Evolutionary conservation across 2,329 filamentous ascomycete species (phyloP).

Genomic region (Penicillium sp.): DNA sequence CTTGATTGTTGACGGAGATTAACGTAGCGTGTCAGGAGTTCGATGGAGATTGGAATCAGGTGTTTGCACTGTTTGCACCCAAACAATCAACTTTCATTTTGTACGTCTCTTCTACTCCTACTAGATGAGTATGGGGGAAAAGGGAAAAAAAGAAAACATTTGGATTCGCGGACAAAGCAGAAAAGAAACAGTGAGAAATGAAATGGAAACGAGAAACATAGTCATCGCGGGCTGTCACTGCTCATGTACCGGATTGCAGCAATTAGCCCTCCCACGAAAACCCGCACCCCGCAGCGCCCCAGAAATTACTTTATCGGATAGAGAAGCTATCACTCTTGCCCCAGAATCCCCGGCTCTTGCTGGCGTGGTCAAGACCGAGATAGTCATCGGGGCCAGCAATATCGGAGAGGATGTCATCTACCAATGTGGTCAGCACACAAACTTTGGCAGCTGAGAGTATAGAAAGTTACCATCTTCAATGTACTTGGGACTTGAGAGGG

Average conservation of each 20-base stretch:
- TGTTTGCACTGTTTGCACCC: constrained; percentile 36
- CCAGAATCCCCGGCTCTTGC: constrained; percentile 58
- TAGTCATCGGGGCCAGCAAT: constrained; percentile 70
- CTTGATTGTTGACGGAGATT: constrained; percentile 14
- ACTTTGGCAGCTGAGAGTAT: not conserved
- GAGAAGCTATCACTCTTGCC: constrained; percentile 60
- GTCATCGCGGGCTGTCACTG: constrained; percentile 19
- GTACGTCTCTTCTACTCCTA: constrained; percentile 15
- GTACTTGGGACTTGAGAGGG: constrained; percentile 75
- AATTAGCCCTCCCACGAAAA: constrained; percentile 18
- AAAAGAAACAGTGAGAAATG: constrained; percentile 3
- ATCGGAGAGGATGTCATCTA: constrained; percentile 47
- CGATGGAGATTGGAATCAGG: constrained; percentile 23
- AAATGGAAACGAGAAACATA: constrained; percentile 9
- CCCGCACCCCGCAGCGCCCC: constrained; percentile 15
- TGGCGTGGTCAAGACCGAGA: constrained; percentile 62
- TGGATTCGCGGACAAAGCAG: not conserved
- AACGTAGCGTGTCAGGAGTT: constrained; percentile 27
- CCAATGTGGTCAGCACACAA: constrained; percentile 6
- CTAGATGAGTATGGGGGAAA: constrained; percentile 2
- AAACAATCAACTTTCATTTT: constrained; percentile 17
- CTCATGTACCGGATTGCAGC: constrained; percentile 20
- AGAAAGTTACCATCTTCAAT: constrained; percentile 70
- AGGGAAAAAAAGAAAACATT: not conserved
- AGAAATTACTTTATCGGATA: constrained; percentile 49